Percentiles rank a stretch among this genome's conserved stretches.
These are phyloP conservation scores for Xylaria sp. DNA, from an alignment of 2,329 filamentous ascomycete species.

Conservation along the genomic window DNA sequence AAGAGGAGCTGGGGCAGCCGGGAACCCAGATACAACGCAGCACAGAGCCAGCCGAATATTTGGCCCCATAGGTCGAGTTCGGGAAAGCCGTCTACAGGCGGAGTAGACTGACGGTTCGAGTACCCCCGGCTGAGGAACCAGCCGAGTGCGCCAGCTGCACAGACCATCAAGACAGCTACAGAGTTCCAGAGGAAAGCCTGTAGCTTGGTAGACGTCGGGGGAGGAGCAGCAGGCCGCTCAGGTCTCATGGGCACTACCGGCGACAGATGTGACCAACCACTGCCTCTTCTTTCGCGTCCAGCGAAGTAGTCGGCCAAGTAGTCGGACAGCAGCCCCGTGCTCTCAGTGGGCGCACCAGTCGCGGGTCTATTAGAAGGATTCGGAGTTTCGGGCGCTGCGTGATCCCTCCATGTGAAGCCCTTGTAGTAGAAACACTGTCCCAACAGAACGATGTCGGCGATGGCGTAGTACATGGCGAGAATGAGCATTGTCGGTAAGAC, in stretches of 20 bases:
- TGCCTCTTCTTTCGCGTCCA: slow-evolving; percentile 54
- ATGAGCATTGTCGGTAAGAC: slow-evolving; percentile 95
- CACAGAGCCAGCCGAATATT: slow-evolving; percentile 92
- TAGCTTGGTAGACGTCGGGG: slow-evolving; percentile 54
- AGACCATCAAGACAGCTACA: slow-evolving; percentile 79
- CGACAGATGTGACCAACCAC: slow-evolving; percentile 69
- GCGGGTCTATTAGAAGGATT: slow-evolving; percentile 47
- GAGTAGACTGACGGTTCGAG: slow-evolving; percentile 43
- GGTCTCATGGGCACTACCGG: slow-evolving; percentile 80
- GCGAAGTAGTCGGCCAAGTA: slow-evolving; percentile 52
- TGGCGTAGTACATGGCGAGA: slow-evolving; percentile 90
- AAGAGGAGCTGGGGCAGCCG: slow-evolving; percentile 88
- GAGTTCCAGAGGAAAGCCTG: slow-evolving; percentile 74
- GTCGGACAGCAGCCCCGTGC: slow-evolving; percentile 55
- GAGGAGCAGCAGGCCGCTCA: slow-evolving; percentile 50
- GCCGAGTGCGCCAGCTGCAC: slow-evolving; percentile 79
- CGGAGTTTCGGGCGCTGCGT: slow-evolving; percentile 48
- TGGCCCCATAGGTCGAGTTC: slow-evolving; percentile 81
- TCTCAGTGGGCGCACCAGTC: slow-evolving; percentile 54
- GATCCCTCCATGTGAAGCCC: slow-evolving; percentile 73
- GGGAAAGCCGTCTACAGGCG: slow-evolving; percentile 54
- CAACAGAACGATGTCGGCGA: slow-evolving; percentile 87
- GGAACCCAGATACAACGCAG: slow-evolving; percentile 84
- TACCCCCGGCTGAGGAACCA: slow-evolving; percentile 76
- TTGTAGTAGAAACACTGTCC: slow-evolving; percentile 95